A percentile compares a stretch with the other conserved stretches of the same genome.
Conservation (phyloP, 2,329 filamentous ascomycete species). For the Colletotrichum karsti region DNA sequence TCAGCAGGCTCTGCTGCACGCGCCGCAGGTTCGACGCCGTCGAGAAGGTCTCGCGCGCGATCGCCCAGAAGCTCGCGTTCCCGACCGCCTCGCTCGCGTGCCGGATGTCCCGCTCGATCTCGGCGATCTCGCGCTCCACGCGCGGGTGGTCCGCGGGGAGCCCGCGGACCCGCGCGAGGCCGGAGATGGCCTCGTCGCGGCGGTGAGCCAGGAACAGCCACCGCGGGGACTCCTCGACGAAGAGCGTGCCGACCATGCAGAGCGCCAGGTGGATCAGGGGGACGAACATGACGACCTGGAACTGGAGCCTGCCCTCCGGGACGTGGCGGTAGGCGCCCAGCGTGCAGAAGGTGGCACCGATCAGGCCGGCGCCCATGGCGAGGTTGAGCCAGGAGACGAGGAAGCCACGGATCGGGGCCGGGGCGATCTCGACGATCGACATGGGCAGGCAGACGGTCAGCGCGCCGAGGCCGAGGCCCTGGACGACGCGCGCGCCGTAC, state of each 20-base stretch:
- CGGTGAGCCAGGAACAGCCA: conserved; percentile 31
- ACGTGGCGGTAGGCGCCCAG: neutral
- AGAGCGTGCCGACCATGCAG: conserved; percentile 35
- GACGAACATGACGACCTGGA: neutral
- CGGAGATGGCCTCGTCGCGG: conserved; percentile 33
- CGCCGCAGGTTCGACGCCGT: conserved; percentile 47
- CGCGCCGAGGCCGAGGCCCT: conserved; percentile 36
- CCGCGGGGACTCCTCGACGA: conserved; percentile 33
- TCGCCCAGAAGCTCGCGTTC: conserved; percentile 13
- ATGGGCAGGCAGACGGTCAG: neutral
- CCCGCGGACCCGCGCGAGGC: conserved; percentile 33
- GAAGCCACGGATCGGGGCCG: neutral
- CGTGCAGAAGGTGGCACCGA: neutral
- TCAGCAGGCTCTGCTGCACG: conserved; percentile 46
- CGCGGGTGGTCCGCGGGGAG: conserved; percentile 35
- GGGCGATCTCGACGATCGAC: neutral
- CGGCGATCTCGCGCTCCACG: conserved; percentile 35
- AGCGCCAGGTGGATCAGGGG: conserved; percentile 37
- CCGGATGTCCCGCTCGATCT: conserved; percentile 2
- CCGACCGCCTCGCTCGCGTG: neutral
- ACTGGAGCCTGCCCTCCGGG: neutral
- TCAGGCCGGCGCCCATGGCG: neutral
- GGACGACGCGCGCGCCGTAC: conserved; percentile 47
- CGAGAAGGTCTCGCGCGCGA: conserved; percentile 42
- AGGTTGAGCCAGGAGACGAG: neutral